These are phyloP conservation scores for Ophiostoma sp. DNA, from an alignment of 2,329 filamentous ascomycete genomes.

Conservation along the genomic window DNA sequence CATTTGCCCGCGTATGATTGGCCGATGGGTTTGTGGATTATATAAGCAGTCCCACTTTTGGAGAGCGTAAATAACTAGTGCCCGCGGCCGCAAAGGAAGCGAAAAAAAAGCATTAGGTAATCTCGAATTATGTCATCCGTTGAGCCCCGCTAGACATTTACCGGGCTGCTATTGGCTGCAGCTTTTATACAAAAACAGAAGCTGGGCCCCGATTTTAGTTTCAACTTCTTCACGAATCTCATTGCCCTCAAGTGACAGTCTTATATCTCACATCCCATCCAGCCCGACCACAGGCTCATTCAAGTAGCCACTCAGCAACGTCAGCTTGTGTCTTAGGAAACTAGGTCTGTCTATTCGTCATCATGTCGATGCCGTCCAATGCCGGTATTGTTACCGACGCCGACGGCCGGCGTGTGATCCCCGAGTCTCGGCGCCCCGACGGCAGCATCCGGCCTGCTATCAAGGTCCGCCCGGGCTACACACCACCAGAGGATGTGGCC, in stretches of 20 bases:
- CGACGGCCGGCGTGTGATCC: slow-evolving; percentile 82
- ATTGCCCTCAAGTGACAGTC: background rate
- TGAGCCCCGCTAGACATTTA: background rate
- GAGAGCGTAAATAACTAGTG: background rate
- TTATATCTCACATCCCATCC: background rate
- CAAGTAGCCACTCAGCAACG: background rate
- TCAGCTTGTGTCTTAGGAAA: background rate
- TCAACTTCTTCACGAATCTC: background rate
- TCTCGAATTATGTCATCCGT: slow-evolving; percentile 10
- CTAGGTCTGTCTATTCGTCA: background rate
- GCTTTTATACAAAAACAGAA: slow-evolving; percentile 4
- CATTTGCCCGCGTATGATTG: slow-evolving; percentile 16
- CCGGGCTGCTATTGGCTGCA: background rate
- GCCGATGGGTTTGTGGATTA: background rate
- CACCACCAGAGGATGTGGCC: slow-evolving; percentile 90
- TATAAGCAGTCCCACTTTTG: background rate
- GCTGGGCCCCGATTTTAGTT: slow-evolving; percentile 6
- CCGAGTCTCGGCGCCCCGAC: slow-evolving; percentile 78
- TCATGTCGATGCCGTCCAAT: slow-evolving; percentile 35
- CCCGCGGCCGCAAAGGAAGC: too few relatives aligned
- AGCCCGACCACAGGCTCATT: background rate
- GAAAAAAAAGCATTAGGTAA: slow-evolving; percentile 6
- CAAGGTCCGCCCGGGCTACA: slow-evolving; percentile 86
- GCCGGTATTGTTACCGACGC: slow-evolving; percentile 75
- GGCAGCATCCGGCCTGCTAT: slow-evolving; percentile 92